Percentiles rank a stretch among this genome's conserved stretches.
These are phyloP conservation scores for Emericellopsis terricola DNA, from an alignment of 495 filamentous ascomycete species.

Conservation along the genomic window DNA sequence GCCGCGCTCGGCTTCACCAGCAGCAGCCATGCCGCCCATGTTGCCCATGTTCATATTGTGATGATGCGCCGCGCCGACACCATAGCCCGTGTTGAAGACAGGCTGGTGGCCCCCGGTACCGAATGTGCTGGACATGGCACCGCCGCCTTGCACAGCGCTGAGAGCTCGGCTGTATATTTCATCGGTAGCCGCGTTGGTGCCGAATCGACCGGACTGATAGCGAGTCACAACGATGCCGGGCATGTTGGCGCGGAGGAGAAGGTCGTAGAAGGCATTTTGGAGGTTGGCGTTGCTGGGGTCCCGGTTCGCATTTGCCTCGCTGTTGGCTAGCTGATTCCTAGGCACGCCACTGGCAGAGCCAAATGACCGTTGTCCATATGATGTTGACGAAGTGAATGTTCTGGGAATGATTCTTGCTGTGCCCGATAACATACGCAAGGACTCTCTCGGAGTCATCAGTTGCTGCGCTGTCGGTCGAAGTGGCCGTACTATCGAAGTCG, in stretches of 20 bases:
- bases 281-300: conserved; percentile 70
- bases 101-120: conserved; percentile 9
- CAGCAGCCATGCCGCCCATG: neutral
- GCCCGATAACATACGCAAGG: neutral
- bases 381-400: neutral
- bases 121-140: conserved; percentile 12
- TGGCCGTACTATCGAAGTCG: neutral
- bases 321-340: conserved; percentile 27
- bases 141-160: conserved; percentile 37
- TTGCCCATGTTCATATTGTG: too few relatives aligned
- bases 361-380: conserved; percentile 13
- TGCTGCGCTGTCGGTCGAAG: neutral
- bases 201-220: conserved; percentile 71
- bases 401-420: neutral
- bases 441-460: neutral
- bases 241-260: conserved; percentile 80
- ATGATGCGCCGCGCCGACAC: neutral
- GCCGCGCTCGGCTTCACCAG: conserved; percentile 4
- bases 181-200: conserved; percentile 54
- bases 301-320: conserved; percentile 78
- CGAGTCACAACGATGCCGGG: conserved; percentile 79
- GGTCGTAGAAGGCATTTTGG: conserved; percentile 86
- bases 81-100: neutral
- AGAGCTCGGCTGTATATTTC: conserved; percentile 59
- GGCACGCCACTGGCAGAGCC: conserved; percentile 20